phyloP scores from a whole-genome alignment of 306 rosid species.

The Biancaea sappan region DNA sequence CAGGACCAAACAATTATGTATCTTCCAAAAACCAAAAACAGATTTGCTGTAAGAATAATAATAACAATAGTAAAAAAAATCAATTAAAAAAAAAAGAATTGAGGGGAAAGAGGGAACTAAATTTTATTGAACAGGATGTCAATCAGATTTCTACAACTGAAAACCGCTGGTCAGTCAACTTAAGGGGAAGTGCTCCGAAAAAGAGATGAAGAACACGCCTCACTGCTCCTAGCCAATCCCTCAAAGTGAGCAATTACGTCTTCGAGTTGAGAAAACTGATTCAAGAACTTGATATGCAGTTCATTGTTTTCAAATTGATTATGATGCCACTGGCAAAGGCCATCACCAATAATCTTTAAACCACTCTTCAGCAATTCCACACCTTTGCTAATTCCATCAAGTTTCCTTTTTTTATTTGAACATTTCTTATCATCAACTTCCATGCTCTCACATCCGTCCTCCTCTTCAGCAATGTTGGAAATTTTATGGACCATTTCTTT shows the following conservation, averaged over 20 bases:
- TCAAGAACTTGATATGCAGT: slow-evolving; percentile 52
- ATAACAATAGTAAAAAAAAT: too few relatives aligned
- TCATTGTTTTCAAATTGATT: slow-evolving; percentile 51
- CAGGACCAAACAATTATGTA: too few relatives aligned
- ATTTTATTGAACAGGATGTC: neutral
- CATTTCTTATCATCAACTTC: slow-evolving; percentile 48
- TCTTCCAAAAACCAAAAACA: too few relatives aligned
- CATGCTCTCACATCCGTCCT: slow-evolving; percentile 45
- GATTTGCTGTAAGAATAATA: too few relatives aligned
- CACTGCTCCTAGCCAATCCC: slow-evolving; percentile 52
- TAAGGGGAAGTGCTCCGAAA: slow-evolving; percentile 13
- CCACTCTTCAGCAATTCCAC: slow-evolving; percentile 75
- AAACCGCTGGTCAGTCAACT: slow-evolving; percentile 28
- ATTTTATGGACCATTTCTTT: slow-evolving; percentile 57
- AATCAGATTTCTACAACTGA: neutral
- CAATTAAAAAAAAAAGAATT: neutral
- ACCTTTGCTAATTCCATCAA: slow-evolving; percentile 71
- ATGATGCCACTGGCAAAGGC: slow-evolving; percentile 71
- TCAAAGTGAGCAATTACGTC: slow-evolving; percentile 62
- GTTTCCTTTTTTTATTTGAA: slow-evolving; percentile 70
- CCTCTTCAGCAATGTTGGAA: slow-evolving; percentile 42
- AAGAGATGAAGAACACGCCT: slow-evolving; percentile 31
- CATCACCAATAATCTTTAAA: slow-evolving; percentile 66
- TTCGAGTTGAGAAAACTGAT: slow-evolving; percentile 70
- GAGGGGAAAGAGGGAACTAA: neutral